These are phyloP conservation scores for Arthrocladium fulminans DNA, from an alignment of 2,329 filamentous ascomycete genomes.

Conservation along the genomic window DNA sequence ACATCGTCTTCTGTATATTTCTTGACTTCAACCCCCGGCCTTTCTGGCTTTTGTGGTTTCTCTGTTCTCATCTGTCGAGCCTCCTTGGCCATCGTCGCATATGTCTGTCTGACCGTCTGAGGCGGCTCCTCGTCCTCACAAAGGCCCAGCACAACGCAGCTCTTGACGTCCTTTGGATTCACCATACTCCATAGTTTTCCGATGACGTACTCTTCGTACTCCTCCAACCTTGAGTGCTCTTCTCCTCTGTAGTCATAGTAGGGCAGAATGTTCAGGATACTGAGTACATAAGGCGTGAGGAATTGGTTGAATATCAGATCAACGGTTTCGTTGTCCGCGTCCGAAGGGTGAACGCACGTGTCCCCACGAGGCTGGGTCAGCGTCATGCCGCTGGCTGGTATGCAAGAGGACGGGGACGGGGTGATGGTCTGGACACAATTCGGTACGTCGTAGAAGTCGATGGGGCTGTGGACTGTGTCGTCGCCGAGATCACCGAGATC, in stretches of 20 bases:
- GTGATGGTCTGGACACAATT: slow-evolving; percentile 70
- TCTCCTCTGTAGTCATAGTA: neutral
- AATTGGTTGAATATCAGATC: slow-evolving; percentile 91
- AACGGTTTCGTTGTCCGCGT: slow-evolving; percentile 54
- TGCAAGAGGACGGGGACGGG: slow-evolving; percentile 36
- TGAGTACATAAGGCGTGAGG: slow-evolving; percentile 69
- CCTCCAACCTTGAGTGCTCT: too few relatives aligned
- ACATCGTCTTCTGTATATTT: slow-evolving; percentile 36
- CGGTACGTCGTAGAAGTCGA: slow-evolving; percentile 68
- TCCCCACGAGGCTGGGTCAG: slow-evolving; percentile 36
- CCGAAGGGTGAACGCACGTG: too few relatives aligned
- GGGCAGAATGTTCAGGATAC: slow-evolving; percentile 57
- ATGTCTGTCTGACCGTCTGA: too few relatives aligned
- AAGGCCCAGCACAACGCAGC: neutral
- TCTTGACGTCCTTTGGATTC: neutral
- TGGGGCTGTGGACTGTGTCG: slow-evolving; percentile 70
- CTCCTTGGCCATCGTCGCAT: neutral
- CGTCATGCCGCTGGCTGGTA: slow-evolving; percentile 22
- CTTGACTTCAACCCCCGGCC: neutral
- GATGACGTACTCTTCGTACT: neutral
- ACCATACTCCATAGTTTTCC: neutral
- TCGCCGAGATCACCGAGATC: slow-evolving; percentile 78
- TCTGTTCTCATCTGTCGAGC: neutral
- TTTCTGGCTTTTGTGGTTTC: neutral
- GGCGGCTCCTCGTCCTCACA: neutral